phyloP scores from a whole-genome alignment of 768 basidiomycete genomes.

The Asterophora lycoperdoides region DNA sequence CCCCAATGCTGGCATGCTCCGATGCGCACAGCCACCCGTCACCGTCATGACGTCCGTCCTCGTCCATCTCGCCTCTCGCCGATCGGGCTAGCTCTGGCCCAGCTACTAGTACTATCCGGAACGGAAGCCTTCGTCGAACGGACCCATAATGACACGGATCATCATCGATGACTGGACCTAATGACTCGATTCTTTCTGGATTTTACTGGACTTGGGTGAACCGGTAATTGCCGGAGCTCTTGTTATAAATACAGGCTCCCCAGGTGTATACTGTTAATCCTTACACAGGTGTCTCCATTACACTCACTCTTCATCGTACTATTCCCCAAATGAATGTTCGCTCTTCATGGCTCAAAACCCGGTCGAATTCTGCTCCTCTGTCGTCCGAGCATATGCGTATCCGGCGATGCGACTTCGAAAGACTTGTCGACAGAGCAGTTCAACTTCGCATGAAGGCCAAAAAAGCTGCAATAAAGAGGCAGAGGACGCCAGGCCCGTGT shows the following conservation, averaged over 20 bases:
- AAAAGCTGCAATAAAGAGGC: background rate
- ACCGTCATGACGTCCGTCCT: background rate
- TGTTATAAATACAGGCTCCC: constrained; percentile 1
- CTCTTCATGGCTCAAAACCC: background rate
- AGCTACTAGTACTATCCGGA: background rate
- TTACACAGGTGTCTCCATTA: background rate
- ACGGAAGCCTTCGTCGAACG: background rate
- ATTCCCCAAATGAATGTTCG: constrained; percentile 5
- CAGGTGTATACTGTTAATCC: background rate
- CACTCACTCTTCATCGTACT: background rate
- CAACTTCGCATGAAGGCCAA: constrained; percentile 4
- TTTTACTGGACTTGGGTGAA: background rate
- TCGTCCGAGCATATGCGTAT: constrained; percentile 1
- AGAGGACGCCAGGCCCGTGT: background rate
- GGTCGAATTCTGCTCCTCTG: constrained; percentile 8
- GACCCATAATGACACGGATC: background rate
- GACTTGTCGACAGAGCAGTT: background rate
- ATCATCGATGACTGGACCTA: background rate
- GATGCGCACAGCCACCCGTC: background rate
- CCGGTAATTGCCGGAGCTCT: background rate
- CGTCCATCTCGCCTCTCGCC: background rate
- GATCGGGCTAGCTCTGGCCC: background rate
- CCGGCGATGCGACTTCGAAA: constrained; percentile 1
- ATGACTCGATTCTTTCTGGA: constrained; percentile 4
- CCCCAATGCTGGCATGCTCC: background rate